Conservation (phyloP, 805 yeast species). For the Yarrowia hollandica region DNA sequence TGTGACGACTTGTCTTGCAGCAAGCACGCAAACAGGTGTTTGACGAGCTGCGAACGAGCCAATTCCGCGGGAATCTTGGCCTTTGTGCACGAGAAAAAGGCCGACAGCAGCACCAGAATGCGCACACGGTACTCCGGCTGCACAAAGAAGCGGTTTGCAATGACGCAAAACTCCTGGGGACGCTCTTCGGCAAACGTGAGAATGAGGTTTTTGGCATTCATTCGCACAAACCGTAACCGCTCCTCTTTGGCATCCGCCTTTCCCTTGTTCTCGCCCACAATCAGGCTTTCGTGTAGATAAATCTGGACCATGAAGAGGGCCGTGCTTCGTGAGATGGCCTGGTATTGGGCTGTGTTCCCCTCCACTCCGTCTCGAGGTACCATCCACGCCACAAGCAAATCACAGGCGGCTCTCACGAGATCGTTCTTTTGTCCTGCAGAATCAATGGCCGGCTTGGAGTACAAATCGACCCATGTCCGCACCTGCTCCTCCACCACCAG, state of each 20-base stretch:
- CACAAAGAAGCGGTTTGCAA: conserved; percentile 44
- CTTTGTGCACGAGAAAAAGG: conserved; percentile 38
- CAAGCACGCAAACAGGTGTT: conserved; percentile 44
- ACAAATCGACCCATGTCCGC: conserved; percentile 52
- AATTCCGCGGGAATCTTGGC: conserved; percentile 20
- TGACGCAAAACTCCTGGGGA: conserved; percentile 44
- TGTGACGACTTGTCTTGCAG: conserved; percentile 47
- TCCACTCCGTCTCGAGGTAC: conserved; percentile 34
- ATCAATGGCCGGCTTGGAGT: conserved; percentile 54
- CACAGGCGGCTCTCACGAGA: conserved; percentile 42
- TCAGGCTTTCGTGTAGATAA: conserved; percentile 32
- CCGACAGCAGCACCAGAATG: conserved; percentile 45
- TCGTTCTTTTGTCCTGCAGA: conserved; percentile 55
- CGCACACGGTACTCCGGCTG: conserved; percentile 44
- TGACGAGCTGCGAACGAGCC: conserved; percentile 25
- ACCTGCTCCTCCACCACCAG: conserved; percentile 40
- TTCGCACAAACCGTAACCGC: conserved; percentile 50
- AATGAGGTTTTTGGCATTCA: conserved; percentile 48
- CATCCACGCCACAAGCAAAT: conserved; percentile 39
- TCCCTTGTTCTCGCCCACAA: conserved; percentile 37
- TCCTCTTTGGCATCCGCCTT: conserved; percentile 45
- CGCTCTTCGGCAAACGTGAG: conserved; percentile 47
- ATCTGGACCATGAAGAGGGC: conserved; percentile 37
- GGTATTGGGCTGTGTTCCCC: conserved; percentile 31
- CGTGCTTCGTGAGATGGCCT: conserved; percentile 33